Percentiles rank a stretch among this genome's conserved stretches.
phyloP scores from a whole-genome alignment of 768 basidiomycete genomes.

The Obba rivulosa region DNA sequence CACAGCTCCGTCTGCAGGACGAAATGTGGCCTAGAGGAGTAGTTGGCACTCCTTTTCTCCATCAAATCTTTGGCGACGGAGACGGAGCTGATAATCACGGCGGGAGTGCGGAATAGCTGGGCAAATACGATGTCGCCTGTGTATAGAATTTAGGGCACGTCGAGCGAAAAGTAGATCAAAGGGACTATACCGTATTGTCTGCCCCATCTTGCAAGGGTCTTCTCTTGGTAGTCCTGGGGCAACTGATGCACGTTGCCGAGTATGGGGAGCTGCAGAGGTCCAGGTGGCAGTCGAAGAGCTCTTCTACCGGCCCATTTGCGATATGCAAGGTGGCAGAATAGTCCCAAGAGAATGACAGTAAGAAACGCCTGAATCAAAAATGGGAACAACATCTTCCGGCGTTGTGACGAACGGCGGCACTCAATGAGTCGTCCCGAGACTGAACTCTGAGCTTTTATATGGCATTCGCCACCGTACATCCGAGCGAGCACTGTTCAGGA shows the following conservation, averaged over 20 bases:
- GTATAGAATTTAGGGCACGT: not conserved
- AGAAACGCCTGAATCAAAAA: too few relatives aligned
- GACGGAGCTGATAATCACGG: conserved; percentile 19
- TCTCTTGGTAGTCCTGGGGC: conserved; percentile 9
- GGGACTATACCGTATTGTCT: conserved; percentile 7
- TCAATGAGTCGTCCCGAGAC: too few relatives aligned
- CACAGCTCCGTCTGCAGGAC: conserved; percentile 21
- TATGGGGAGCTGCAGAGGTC: conserved; percentile 1
- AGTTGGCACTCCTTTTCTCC: conserved; percentile 24
- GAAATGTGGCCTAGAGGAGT: conserved; percentile 21
- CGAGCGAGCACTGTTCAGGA: too few relatives aligned
- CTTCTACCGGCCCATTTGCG: not conserved
- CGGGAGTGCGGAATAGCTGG: conserved; percentile 12
- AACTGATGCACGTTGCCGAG: conserved; percentile 12
- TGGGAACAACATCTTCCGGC: too few relatives aligned
- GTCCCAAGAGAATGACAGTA: too few relatives aligned
- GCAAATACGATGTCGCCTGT: conserved; percentile 18
- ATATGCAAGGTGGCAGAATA: too few relatives aligned
- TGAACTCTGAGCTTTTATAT: too few relatives aligned
- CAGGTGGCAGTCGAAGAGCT: conserved; percentile 1
- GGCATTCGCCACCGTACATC: too few relatives aligned
- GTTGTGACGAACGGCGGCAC: too few relatives aligned
- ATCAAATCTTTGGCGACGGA: conserved; percentile 20
- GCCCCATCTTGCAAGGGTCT: conserved; percentile 12
- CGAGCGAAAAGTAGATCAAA: not conserved